A percentile compares a stretch with the other conserved stretches of the same genome.
Conservation (phyloP, 208 protist species). For the Perkinsela sp. region DNA sequence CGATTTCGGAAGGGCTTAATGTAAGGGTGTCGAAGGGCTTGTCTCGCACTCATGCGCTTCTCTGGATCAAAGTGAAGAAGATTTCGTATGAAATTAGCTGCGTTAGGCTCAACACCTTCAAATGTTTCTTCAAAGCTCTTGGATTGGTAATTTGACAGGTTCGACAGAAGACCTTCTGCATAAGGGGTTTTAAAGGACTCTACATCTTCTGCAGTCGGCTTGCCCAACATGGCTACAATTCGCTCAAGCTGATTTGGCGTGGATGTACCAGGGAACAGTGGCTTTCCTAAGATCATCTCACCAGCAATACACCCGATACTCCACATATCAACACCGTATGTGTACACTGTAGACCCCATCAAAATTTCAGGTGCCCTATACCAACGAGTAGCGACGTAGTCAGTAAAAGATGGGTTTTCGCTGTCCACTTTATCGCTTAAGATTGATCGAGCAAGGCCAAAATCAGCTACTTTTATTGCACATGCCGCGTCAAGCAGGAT, state of each 20-base stretch:
- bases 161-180: slow-evolving; percentile 71
- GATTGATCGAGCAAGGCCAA: slow-evolving; percentile 83
- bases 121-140: slow-evolving; percentile 50
- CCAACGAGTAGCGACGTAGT: slow-evolving; percentile 86
- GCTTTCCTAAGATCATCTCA: slow-evolving; percentile 73
- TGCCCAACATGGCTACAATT: slow-evolving; percentile 70
- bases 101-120: slow-evolving; percentile 62
- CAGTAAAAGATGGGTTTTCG: slow-evolving; percentile 42
- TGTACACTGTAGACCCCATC: slow-evolving; percentile 75
- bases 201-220: slow-evolving; percentile 59
- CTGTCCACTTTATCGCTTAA: slow-evolving; percentile 39
- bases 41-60: slow-evolving; percentile 61
- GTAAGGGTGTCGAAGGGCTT: slow-evolving; percentile 75
- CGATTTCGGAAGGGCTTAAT: slow-evolving; percentile 61
- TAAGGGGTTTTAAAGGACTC: slow-evolving; percentile 72
- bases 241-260: slow-evolving; percentile 86
- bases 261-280: slow-evolving; percentile 74
- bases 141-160: slow-evolving; percentile 23
- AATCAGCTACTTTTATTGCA: slow-evolving; percentile 85
- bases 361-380: slow-evolving; percentile 93
- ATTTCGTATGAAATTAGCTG: slow-evolving; percentile 65
- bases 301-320: slow-evolving; percentile 87
- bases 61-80: slow-evolving; percentile 85
- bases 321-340: slow-evolving; percentile 91
- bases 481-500: slow-evolving; percentile 71